Evolutionary conservation across 2,329 filamentous ascomycete species (phyloP).

Genomic region (Emericellopsis atlantica): DNA sequence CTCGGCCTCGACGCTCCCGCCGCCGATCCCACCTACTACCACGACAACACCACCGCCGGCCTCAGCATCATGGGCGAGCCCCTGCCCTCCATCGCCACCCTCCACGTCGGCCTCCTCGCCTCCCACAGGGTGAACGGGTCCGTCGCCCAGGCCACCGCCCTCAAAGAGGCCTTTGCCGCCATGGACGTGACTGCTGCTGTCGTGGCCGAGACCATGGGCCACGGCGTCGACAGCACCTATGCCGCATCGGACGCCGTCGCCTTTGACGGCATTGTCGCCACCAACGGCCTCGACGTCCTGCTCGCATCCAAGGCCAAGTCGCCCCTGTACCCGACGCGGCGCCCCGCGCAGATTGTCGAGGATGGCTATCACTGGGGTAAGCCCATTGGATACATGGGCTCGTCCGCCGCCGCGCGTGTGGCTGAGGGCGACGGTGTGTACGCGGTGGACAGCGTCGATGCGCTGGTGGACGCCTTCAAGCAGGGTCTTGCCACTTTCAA

Average conservation of each 20-base stretch:
- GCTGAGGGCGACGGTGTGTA: conserved; percentile 27
- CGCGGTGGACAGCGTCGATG: conserved; percentile 15
- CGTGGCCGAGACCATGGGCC: conserved; percentile 43
- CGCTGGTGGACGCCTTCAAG: conserved; percentile 33
- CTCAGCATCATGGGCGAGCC: conserved; percentile 46
- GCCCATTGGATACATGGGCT: conserved; percentile 49
- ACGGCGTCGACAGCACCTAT: conserved; percentile 51
- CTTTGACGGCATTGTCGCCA: conserved; percentile 52
- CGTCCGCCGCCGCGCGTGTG: conserved; percentile 28
- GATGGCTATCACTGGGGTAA: conserved; percentile 59
- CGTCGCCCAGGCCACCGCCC: conserved; percentile 30
- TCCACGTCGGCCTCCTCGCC: conserved; percentile 52
- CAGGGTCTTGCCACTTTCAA: conserved; percentile 51
- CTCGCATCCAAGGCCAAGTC: conserved; percentile 32
- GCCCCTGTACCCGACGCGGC: conserved; percentile 48
- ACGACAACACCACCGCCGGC: conserved; percentile 50
- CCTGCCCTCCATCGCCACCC: conserved; percentile 46
- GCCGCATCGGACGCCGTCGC: conserved; percentile 46
- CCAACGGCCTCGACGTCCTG: conserved; percentile 35
- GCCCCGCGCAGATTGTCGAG: conserved; percentile 49
- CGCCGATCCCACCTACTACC: conserved; percentile 53
- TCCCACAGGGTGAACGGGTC: conserved; percentile 26
- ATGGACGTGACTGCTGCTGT: conserved; percentile 44
- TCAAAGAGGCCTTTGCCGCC: conserved; percentile 34
- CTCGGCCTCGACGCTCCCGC: conserved; percentile 46